These are phyloP conservation scores for Dichomitus squalens DNA, from an alignment of 1,284 basidiomycete species.

Conservation along the genomic window DNA sequence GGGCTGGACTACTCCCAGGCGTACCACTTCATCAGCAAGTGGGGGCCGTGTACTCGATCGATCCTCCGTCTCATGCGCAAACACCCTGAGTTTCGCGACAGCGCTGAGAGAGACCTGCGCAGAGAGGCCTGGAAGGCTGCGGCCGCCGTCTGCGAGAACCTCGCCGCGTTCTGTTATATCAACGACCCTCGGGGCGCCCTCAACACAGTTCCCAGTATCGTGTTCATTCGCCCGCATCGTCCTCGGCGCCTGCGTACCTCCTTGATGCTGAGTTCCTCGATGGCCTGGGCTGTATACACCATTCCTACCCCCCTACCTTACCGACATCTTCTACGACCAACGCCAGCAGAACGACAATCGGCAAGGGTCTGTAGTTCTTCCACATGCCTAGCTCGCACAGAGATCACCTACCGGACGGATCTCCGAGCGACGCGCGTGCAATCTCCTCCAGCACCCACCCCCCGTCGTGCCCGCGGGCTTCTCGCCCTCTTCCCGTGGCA, in stretches of 20 bases:
- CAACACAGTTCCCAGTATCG: not conserved
- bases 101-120: not conserved
- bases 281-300: not conserved
- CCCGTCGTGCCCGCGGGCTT: no score
- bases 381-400: no score
- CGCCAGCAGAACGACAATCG: not conserved
- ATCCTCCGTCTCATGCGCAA: not conserved
- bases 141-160: not conserved
- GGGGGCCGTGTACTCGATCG: conserved; percentile 1
- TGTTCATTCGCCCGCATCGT: not conserved
- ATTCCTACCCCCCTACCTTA: not conserved
- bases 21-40: not conserved
- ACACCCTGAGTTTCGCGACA: not conserved
- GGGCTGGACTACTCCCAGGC: not conserved
- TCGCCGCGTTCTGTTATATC: not conserved
- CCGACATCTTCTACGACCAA: not conserved
- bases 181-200: no score
- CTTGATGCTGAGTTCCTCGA: not conserved
- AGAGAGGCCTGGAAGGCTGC: not conserved
- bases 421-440: no score
- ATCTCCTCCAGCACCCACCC: no score
- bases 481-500: no score
- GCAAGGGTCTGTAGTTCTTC: no score
- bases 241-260: not conserved
- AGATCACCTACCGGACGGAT: no score